Evolutionary conservation across 768 basidiomycete genomes (phyloP), one percentile per base, ranked within the genome.

Genomic region (button mushroom (Agaricus bisporus)): DNA sequence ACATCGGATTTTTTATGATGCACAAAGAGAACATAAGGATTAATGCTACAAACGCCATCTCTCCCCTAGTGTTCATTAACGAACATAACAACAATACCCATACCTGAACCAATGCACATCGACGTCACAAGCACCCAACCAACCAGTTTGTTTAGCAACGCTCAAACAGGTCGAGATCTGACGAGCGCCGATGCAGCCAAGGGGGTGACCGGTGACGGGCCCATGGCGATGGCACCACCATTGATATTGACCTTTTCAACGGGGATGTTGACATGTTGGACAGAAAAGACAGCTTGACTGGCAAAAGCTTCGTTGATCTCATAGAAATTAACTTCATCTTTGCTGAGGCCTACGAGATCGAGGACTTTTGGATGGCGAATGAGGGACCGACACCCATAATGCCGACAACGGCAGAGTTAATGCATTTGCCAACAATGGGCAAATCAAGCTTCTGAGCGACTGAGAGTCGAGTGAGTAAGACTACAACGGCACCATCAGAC

Each of bases 291-390:
- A 2, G 90, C 91, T 66, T 89, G 87, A 28, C 79, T 82, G 25
- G 92, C 91, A 64, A 93, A 94, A 28, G 92, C 91, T 68, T 93
- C 91, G 66, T 94, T 94, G 69, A 92, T 91, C 71, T 94, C 90
- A 70, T 74, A 95, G 65, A 95, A 90, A 70, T 95, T 91, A 59
- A 95, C 73, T 61, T 95, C 93, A 43, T 79, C 70, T 55, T 75
- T 72, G 41, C 70, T 66, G 45, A 95, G 73, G 14, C 89, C 88
- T 1, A 80, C 74, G 61, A 81, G 78, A 60, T 79, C 74, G 53
- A 94, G 82, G 2, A 76, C 77, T 57, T 80, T 79, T 41, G 92
- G 91, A 94, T 91, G 43, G 92, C 94, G 67, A 79, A 88, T 35
- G 88, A 89, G 2, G 92, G 93, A 50, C 93, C 93, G 61, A 95